A percentile compares a stretch with the other conserved stretches of the same genome.
Conservation (phyloP, 257 asterid genomes). For the Primulina huaijiensis region DNA sequence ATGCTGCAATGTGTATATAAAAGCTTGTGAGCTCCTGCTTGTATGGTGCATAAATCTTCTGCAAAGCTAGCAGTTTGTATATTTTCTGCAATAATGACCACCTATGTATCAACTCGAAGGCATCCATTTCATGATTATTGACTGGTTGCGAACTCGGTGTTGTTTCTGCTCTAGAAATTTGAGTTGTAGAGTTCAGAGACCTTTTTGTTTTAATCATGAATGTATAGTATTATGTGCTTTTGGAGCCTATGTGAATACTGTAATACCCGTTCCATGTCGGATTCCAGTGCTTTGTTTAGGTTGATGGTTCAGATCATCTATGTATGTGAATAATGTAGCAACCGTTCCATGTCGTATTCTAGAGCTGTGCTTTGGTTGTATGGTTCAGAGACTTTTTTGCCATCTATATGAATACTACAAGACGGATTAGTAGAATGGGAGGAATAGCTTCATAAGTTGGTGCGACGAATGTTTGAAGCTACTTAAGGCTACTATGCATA, state of each 20-base stretch:
- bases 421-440: not conserved
- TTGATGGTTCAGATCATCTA: not conserved
- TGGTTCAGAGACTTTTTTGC: not conserved
- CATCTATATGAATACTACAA: not conserved
- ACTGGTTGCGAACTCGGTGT: not conserved
- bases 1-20: constrained; percentile 17
- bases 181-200: constrained; percentile 4
- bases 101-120: not conserved
- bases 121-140: not conserved
- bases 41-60: not conserved
- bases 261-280: not conserved
- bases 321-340: not conserved
- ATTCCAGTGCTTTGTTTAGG: not conserved
- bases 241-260: not conserved
- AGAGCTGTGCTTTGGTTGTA: not conserved
- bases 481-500: too few relatives aligned
- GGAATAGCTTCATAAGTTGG: not conserved
- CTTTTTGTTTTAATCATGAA: constrained; percentile 13
- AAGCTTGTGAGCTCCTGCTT: not conserved
- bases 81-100: not conserved
- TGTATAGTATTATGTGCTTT: constrained; percentile 2
- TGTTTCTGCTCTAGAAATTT: not conserved
- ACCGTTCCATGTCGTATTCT: not conserved
- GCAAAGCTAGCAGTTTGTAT: constrained; percentile 12
- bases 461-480: not conserved